Conservation (phyloP, 805 yeast genomes). For the Phaffomyces thermotolerans region DNA sequence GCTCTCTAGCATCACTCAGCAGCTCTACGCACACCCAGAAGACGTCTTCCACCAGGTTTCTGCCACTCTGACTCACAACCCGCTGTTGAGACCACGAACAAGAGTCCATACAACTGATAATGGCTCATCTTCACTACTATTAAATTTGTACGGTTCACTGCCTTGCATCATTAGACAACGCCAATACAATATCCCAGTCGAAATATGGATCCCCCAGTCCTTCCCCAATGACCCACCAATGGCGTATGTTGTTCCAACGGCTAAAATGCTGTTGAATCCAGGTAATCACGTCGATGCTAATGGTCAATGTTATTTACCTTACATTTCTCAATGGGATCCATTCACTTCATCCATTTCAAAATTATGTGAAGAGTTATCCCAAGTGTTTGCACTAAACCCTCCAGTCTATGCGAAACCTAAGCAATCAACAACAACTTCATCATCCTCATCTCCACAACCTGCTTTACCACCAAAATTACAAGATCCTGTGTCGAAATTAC, state of each 20-base stretch:
- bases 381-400: slow-evolving; percentile 33
- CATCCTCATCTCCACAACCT: slow-evolving; percentile 16
- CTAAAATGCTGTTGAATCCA: slow-evolving; percentile 40
- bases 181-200: slow-evolving; percentile 45
- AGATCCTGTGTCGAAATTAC: too few relatives aligned
- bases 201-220: slow-evolving; percentile 68
- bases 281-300: slow-evolving; percentile 62
- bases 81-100: slow-evolving; percentile 62
- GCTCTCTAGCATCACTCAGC: background rate
- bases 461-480: slow-evolving; percentile 30
- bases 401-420: slow-evolving; percentile 37
- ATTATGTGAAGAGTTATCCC: slow-evolving; percentile 24
- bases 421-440: slow-evolving; percentile 4
- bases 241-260: slow-evolving; percentile 54
- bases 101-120: slow-evolving; percentile 47
- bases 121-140: slow-evolving; percentile 53
- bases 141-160: slow-evolving; percentile 57
- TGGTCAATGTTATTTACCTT: slow-evolving; percentile 69
- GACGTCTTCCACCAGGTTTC: slow-evolving; percentile 57
- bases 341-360: slow-evolving; percentile 27
- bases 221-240: slow-evolving; percentile 68
- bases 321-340: slow-evolving; percentile 49
- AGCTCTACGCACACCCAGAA: slow-evolving; percentile 53
- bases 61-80: slow-evolving; percentile 41
- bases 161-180: slow-evolving; percentile 26